Conservation (phyloP, 192 early-diverging fungal species). For the Coemansia asiatica region DNA sequence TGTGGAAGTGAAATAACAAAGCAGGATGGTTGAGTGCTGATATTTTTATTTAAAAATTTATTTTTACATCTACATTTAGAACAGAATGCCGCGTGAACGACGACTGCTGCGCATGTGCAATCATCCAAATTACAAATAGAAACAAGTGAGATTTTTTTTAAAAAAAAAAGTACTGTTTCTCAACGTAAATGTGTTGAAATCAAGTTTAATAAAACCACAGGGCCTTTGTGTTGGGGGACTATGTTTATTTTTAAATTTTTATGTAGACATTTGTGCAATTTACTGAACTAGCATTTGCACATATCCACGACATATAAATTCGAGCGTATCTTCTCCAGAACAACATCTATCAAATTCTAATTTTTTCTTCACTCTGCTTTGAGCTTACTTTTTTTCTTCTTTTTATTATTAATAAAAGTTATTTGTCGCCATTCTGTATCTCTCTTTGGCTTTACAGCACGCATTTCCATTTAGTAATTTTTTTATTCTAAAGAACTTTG, state of each 20-base stretch:
- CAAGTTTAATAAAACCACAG: not conserved
- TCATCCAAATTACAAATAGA: not conserved
- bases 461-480: not conserved
- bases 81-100: constrained; percentile 6
- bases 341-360: not conserved
- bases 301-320: constrained; percentile 6
- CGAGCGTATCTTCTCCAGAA: not conserved
- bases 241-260: constrained; percentile 7
- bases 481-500: too few relatives aligned
- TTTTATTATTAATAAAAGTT: not conserved
- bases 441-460: constrained; percentile 1
- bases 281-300: not conserved
- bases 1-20: not conserved
- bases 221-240: too few relatives aligned
- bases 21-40: not conserved
- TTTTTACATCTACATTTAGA: constrained; percentile 9
- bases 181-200: not conserved
- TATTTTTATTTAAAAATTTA: not conserved
- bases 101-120: constrained; percentile 1
- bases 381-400: constrained; percentile 4
- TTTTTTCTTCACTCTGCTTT: constrained; percentile 5
- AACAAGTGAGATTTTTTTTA: not conserved
- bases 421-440: not conserved
- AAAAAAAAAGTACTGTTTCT: not conserved
- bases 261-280: not conserved